Evolutionary conservation across 805 yeast species (phyloP).

Genomic region (Candida chauliodis): DNA sequence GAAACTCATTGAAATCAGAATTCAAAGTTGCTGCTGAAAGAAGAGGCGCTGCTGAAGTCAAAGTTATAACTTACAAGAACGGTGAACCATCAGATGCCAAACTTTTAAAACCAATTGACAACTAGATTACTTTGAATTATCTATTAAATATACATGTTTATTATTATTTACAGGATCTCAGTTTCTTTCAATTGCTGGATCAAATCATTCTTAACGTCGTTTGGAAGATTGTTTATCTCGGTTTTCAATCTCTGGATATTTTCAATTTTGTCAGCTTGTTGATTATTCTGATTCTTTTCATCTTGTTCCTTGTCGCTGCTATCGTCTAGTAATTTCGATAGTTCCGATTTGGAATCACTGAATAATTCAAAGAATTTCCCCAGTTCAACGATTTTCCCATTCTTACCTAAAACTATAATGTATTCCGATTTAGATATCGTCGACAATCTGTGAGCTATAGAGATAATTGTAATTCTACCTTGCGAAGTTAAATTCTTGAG

Average conservation of each 20-base stretch:
- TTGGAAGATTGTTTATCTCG: conserved; percentile 35
- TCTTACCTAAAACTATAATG: conserved; percentile 40
- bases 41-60: conserved; percentile 74
- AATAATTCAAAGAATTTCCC: conserved; percentile 39
- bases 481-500: conserved; percentile 32
- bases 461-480: conserved; percentile 41
- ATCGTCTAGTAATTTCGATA: conserved; percentile 35
- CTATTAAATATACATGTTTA: not conserved
- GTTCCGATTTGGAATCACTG: conserved; percentile 38
- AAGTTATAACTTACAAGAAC: conserved; percentile 64
- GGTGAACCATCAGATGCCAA: conserved; percentile 52
- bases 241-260: conserved; percentile 15
- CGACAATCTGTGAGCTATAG: conserved; percentile 44
- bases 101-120: conserved; percentile 25
- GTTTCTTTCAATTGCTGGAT: conserved; percentile 17
- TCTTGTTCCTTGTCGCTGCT: conserved; percentile 18
- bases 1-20: conserved; percentile 86
- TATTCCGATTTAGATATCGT: conserved; percentile 44
- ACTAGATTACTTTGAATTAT: conserved; percentile 11
- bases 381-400: conserved; percentile 39
- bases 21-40: conserved; percentile 66
- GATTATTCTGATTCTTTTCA: conserved; percentile 21
- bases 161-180: conserved; percentile 2
- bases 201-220: conserved; percentile 27
- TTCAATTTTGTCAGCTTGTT: conserved; percentile 9